These are phyloP conservation scores for Colletotrichum navitas DNA, from an alignment of 2,329 filamentous ascomycete genomes.

Conservation along the genomic window DNA sequence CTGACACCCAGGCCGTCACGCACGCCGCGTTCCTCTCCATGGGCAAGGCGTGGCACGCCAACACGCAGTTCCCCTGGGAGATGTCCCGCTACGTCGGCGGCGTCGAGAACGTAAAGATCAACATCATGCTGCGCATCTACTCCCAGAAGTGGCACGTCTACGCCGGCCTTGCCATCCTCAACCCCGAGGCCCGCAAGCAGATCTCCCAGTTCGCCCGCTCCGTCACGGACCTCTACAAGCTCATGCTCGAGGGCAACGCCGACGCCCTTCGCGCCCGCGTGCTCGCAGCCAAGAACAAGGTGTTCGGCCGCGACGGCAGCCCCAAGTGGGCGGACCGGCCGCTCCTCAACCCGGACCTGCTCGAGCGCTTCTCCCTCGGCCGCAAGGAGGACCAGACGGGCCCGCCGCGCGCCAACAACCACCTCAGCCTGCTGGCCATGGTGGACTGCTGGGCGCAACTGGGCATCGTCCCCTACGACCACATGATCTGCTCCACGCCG, in stretches of 20 bases:
- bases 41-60: constrained; percentile 97
- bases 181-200: constrained; percentile 90
- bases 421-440: constrained; percentile 93
- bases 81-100: constrained; percentile 94
- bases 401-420: constrained; percentile 84
- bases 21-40: constrained; percentile 97
- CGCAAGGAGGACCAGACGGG: constrained; percentile 72
- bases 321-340: constrained; percentile 72
- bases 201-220: constrained; percentile 94
- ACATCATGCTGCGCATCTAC: constrained; percentile 97
- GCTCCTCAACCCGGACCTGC: constrained; percentile 83
- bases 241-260: constrained; percentile 90
- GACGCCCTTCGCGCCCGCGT: constrained; percentile 81
- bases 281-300: constrained; percentile 72
- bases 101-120: constrained; percentile 99
- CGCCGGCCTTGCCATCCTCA: constrained; percentile 95
- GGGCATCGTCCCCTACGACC: constrained; percentile 95
- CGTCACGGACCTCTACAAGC: constrained; percentile 94
- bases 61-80: constrained; percentile 97
- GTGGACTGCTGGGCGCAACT: constrained; percentile 98
- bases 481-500: constrained; percentile 99
- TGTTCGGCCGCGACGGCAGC: constrained; percentile 75
- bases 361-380: constrained; percentile 86
- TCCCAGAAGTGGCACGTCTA: constrained; percentile 99
- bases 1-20: constrained; percentile 97